A percentile compares a stretch with the other conserved stretches of the same genome.
phyloP scores from a whole-genome alignment of 495 filamentous ascomycete species.

The Rostrohypoxylon terebratum region DNA sequence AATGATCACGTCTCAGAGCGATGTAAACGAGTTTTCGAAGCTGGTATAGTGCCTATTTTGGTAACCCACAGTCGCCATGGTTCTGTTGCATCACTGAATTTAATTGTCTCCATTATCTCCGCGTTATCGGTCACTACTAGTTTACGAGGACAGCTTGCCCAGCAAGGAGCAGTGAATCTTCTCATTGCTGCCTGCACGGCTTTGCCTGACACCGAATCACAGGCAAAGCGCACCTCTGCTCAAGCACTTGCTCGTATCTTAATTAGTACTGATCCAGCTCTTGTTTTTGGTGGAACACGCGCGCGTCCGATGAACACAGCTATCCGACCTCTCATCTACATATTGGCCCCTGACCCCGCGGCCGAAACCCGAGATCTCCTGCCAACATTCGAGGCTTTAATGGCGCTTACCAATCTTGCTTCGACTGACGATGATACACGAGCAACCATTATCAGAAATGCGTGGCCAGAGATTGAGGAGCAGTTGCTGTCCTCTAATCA shows the following conservation, averaged over 20 bases:
- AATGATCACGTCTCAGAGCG: conserved; percentile 79
- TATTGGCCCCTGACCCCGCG: conserved; percentile 69
- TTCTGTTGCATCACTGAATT: conserved; percentile 71
- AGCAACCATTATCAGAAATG: conserved; percentile 74
- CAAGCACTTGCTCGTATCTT: conserved; percentile 93
- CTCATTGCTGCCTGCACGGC: conserved; percentile 74
- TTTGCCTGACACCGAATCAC: conserved; percentile 63
- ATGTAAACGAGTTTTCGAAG: conserved; percentile 80
- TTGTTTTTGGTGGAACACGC: conserved; percentile 83
- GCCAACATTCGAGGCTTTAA: conserved; percentile 86
- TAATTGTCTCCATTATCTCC: conserved; percentile 79
- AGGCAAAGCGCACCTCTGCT: conserved; percentile 72
- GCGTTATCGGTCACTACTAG: conserved; percentile 77
- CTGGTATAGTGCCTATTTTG: conserved; percentile 78
- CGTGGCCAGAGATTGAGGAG: conserved; percentile 81
- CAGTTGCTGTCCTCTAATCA: conserved; percentile 79
- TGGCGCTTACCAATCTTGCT: conserved; percentile 94
- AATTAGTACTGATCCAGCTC: conserved; percentile 86
- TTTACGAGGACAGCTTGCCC: conserved; percentile 80
- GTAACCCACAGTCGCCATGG: conserved; percentile 75
- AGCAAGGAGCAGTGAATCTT: conserved; percentile 90
- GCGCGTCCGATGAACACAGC: conserved; percentile 78
- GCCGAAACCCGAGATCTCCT: conserved; percentile 83
- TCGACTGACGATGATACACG: conserved; percentile 78
- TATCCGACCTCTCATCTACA: conserved; percentile 79